Base-by-base conservation (phyloP, 495 filamentous ascomycete genomes). In the Staphylotrichum longicolle region DNA sequence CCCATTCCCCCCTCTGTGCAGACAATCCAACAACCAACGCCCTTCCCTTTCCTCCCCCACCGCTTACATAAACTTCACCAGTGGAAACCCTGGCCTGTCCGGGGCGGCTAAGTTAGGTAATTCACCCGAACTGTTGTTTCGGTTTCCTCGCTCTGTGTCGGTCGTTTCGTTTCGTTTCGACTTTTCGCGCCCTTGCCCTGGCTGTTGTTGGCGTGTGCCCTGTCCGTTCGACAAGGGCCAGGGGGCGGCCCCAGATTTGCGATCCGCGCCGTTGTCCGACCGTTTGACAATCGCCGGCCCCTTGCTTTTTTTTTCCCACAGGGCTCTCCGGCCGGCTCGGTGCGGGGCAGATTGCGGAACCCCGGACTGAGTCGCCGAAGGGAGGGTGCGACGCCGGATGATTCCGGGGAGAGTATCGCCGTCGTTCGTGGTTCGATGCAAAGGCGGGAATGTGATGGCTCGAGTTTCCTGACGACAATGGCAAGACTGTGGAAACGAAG, bases 201-300 rank as follows among this genome's bases (percentile, higher is more conserved):
- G 34, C 53, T 40, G 32, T 6, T 3, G 20, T 6, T n/a, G 20
- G 6, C 37, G 1, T 27, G 20, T 27, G 20, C 20, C 20, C 20
- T 27, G 20, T 27, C 20, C 20, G 20, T 27, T 1, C 20, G 20
- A 27, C 20, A 0, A 27, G 20, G 20, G 20, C 20, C 20, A 27
- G 20, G 20, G 20, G 11, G 41, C 53, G 53, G 27, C 53, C 53
- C 53, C 53, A 55, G 53, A 55, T 55, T 55, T 55, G 39, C 53
- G 53, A 55, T 55, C 53, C 53, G 53, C 53, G 41, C 53, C 53
- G 53, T 32, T 12, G 41, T 27, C 37, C 37, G 10, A 47, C 42
- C 54, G 54, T 47, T 57, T 20, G 27, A 10, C 5, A 27, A 27
- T 27, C 20, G 20, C 20, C 20, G 20, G 27, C 3, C 30, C 11